Evolutionary conservation across 2,329 filamentous ascomycete genomes (phyloP).

Genomic region (Epichloe baconii): DNA sequence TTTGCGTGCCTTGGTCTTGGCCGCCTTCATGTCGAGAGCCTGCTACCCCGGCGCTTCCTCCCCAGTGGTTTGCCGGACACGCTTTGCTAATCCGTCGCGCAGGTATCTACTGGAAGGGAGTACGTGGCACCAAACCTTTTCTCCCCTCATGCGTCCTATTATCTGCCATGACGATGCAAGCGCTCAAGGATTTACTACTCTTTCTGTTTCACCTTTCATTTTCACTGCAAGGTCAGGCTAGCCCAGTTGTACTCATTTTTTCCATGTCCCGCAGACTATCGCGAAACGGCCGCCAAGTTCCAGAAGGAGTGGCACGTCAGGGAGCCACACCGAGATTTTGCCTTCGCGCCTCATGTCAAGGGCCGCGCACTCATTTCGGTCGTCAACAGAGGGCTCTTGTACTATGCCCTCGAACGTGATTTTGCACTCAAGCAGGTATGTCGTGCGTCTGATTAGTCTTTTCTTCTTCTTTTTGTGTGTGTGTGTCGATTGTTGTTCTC

Average conservation of each 20-base stretch:
- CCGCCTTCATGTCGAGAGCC: constrained; percentile 8
- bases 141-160: background rate
- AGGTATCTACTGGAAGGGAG: constrained; percentile 51
- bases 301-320: constrained; percentile 55
- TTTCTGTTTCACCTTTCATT: background rate
- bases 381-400: constrained; percentile 50
- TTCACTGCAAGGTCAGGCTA: background rate
- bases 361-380: constrained; percentile 50
- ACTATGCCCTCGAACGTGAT: constrained; percentile 45
- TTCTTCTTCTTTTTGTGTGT: background rate
- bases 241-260: background rate
- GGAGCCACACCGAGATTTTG: constrained; percentile 48
- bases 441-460: constrained; percentile 6
- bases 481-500: background rate
- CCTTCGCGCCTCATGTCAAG: constrained; percentile 52
- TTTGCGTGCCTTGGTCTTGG: constrained; percentile 6
- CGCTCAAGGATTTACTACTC: background rate
- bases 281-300: constrained; percentile 53
- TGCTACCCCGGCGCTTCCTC: constrained; percentile 4
- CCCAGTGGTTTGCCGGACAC: constrained; percentile 3
- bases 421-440: constrained; percentile 36
- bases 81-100: constrained; percentile 7
- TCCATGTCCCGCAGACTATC: constrained; percentile 39
- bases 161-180: background rate
- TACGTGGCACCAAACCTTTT: constrained; percentile 29